Evolutionary conservation across 2,329 filamentous ascomycete genomes (phyloP).

Genomic region (Sporothrix curviconia): DNA sequence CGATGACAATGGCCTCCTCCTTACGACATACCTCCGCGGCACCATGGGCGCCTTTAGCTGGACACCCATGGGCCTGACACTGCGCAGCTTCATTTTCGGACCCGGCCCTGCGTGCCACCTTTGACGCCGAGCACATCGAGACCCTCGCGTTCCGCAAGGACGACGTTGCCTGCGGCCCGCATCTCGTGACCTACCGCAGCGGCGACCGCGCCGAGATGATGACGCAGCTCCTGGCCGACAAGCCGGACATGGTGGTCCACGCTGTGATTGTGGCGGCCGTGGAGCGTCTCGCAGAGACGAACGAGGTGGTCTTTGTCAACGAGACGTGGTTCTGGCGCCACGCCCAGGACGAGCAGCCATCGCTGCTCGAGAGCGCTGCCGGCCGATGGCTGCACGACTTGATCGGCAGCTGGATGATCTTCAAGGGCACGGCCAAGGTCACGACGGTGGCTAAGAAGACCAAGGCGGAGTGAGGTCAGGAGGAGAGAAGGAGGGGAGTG

Average conservation of each 20-base stretch:
- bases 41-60: conserved; percentile 28
- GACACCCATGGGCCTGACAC: conserved; percentile 28
- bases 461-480: background rate
- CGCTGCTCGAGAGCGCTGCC: conserved; percentile 26
- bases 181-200: conserved; percentile 24
- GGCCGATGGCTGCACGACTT: conserved; percentile 28
- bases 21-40: conserved; percentile 25
- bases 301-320: conserved; percentile 27
- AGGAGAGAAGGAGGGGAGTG: background rate
- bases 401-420: conserved; percentile 15
- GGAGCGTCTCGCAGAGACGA: conserved; percentile 8
- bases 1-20: conserved; percentile 17
- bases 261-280: conserved; percentile 25
- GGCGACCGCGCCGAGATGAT: conserved; percentile 27
- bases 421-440: conserved; percentile 13
- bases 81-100: conserved; percentile 24
- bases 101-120: conserved; percentile 18
- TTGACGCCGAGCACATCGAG: conserved; percentile 23
- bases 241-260: conserved; percentile 21
- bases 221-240: conserved; percentile 23
- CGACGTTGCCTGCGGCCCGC: conserved; percentile 29
- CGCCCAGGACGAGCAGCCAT: conserved; percentile 22
- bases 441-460: background rate
- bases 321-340: conserved; percentile 36
- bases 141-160: conserved; percentile 21